These are phyloP conservation scores for Ceratocystis lukuohia DNA, from an alignment of 2,329 filamentous ascomycete genomes.

Conservation along the genomic window DNA sequence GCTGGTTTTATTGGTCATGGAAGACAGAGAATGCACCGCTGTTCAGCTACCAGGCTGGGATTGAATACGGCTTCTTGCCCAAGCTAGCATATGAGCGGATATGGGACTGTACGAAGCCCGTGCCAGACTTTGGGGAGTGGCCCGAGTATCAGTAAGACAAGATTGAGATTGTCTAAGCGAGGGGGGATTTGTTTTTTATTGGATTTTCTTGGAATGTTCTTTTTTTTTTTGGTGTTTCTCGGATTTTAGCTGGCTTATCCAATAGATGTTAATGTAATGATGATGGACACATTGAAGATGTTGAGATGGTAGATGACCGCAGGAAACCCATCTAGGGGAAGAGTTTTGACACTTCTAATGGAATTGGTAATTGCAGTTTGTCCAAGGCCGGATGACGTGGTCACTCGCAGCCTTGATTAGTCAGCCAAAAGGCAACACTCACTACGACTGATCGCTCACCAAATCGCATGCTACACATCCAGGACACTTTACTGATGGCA, in stretches of 20 bases:
- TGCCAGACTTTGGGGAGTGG: conserved; percentile 25
- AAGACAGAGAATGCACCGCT: conserved; percentile 57
- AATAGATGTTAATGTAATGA: neutral
- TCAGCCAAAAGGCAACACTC: too few relatives aligned
- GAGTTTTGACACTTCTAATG: too few relatives aligned
- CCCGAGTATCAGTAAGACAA: conserved; percentile 22
- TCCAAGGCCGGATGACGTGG: too few relatives aligned
- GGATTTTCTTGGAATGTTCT: too few relatives aligned
- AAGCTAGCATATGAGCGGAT: conserved; percentile 38
- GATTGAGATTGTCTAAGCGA: neutral
- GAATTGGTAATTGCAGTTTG: too few relatives aligned
- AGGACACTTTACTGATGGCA: neutral
- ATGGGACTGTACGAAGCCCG: conserved; percentile 34
- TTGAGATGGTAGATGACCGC: neutral
- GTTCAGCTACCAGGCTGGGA: conserved; percentile 57
- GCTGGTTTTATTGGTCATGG: conserved; percentile 81
- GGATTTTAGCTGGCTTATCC: neutral
- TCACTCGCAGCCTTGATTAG: too few relatives aligned
- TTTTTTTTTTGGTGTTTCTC: neutral
- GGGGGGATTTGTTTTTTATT: neutral
- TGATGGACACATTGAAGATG: neutral
- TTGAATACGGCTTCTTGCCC: conserved; percentile 49
- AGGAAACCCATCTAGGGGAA: too few relatives aligned
- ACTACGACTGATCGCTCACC: neutral
- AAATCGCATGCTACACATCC: neutral